Evolutionary conservation across 768 basidiomycete species (phyloP).

Genomic region (Candolleomyces efflorescens): DNA sequence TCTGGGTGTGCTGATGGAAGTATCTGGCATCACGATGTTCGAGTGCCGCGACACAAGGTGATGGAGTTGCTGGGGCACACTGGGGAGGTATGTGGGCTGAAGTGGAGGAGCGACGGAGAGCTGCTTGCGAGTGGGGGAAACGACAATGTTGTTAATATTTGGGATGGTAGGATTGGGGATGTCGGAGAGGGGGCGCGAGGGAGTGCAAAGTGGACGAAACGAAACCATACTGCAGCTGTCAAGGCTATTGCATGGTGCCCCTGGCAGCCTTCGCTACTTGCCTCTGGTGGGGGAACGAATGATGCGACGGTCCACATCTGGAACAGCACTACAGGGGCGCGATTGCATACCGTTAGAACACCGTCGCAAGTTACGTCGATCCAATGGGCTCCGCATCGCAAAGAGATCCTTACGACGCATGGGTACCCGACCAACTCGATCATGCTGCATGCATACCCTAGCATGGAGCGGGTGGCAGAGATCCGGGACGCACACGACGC

Average conservation of each 20-base stretch:
- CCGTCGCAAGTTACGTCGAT: slow-evolving; percentile 91
- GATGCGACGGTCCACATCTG: slow-evolving; percentile 89
- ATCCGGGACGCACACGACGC: slow-evolving; percentile 93
- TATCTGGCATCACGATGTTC: slow-evolving; percentile 96
- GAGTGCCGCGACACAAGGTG: slow-evolving; percentile 82
- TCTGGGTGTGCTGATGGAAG: slow-evolving; percentile 92
- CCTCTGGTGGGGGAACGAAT: slow-evolving; percentile 91
- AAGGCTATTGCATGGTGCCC: slow-evolving; percentile 97
- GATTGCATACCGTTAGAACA: slow-evolving; percentile 81
- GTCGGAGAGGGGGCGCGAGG: slow-evolving; percentile 47
- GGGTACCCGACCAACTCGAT: slow-evolving; percentile 88
- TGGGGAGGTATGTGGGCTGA: slow-evolving; percentile 90
- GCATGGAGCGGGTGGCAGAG: slow-evolving; percentile 72
- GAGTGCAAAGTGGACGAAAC: slow-evolving; percentile 84
- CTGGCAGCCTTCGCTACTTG: slow-evolving; percentile 89
- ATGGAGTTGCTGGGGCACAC: slow-evolving; percentile 87
- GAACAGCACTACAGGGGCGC: slow-evolving; percentile 90
- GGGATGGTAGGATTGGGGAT: slow-evolving; percentile 81
- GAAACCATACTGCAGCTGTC: slow-evolving; percentile 87
- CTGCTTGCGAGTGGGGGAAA: slow-evolving; percentile 93
- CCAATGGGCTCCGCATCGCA: slow-evolving; percentile 81
- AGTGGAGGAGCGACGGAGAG: slow-evolving; percentile 86
- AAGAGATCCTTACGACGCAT: slow-evolving; percentile 90
- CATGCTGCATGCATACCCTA: slow-evolving; percentile 83
- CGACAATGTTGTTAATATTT: slow-evolving; percentile 97